Evolutionary conservation across 306 rosid species (phyloP), one percentile per base, ranked within the genome.

Genomic region (Vigna trinervia): DNA sequence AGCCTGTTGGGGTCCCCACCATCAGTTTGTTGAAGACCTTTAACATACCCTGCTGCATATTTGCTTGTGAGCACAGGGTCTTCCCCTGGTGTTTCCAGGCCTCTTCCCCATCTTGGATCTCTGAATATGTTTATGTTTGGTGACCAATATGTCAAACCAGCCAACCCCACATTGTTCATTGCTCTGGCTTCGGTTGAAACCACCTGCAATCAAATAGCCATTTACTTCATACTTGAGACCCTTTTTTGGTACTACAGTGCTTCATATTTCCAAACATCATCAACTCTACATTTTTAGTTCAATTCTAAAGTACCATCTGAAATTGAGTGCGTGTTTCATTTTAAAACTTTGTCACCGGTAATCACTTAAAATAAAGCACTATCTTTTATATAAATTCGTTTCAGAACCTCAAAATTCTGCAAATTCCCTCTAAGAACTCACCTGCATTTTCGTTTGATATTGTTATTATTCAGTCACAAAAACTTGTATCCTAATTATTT

Each of bases 101-200:
- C 96, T 84, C 99, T 86, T 56, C 99, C 99, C 99, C 98, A 96
- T 75, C 99, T 89, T 59, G 99, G 99, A 83, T 96, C 99, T 38
- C 99, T 80, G 61, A 92, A 93, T 41, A 96, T 96, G 96, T 96
- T 96, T 5, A 96, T 82, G 66, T 90, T 96, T n/a, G 99, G 99
- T 0, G 99, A 92, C 99, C 99, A 96, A 80, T 19, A 96, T 67
- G 90, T 89, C 69, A 89, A 82, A 8, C 90, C 91, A 13, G 83
- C 85, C 26, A 80, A 69, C 10, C 93, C 89, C 12, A 87, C 67
- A 52, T 87, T 89, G 84, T 84, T 32, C 87, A 89, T 89, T 52
- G 91, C 89, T 64, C 93, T 87, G 8, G 89, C 93, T 84, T 89
- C 88, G 1, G 91, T 86, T 56, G 89, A 83, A 28, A 86, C 89